phyloP scores from a whole-genome alignment of 2,329 filamentous ascomycete genomes.

The Xylariaceae sp. region DNA sequence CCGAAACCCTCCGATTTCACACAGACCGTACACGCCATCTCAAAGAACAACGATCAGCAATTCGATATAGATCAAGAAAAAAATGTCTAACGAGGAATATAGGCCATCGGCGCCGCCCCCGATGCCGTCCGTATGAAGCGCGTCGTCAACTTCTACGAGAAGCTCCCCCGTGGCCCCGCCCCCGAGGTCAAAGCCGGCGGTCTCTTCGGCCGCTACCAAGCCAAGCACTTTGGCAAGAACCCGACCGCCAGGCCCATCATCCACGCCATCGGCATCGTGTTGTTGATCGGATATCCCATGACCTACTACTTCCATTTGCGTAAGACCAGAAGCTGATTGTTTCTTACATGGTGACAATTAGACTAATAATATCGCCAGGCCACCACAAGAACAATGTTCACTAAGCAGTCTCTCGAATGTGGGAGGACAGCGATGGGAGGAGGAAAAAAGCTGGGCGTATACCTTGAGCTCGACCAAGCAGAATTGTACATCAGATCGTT shows the following conservation, averaged over 20 bases:
- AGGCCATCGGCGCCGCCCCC: constrained; percentile 92
- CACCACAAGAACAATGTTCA: constrained; percentile 99
- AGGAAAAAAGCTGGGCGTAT: constrained; percentile 5
- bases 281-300: constrained; percentile 86
- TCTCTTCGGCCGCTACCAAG: constrained; percentile 83
- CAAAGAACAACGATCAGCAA: background rate
- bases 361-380: constrained; percentile 49
- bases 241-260: constrained; percentile 78
- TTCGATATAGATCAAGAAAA: constrained; percentile 4
- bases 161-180: constrained; percentile 87
- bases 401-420: constrained; percentile 48
- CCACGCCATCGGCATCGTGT: constrained; percentile 74
- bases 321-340: constrained; percentile 49
- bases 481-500: constrained; percentile 29
- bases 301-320: constrained; percentile 99
- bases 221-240: constrained; percentile 94
- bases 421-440: constrained; percentile 6
- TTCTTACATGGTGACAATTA: background rate
- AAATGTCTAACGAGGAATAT: constrained; percentile 35
- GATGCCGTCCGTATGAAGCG: constrained; percentile 98
- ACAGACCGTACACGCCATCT: background rate
- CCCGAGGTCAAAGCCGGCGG: constrained; percentile 79
- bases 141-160: constrained; percentile 98
- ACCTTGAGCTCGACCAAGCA: background rate
- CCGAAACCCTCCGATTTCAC: background rate